These are phyloP conservation scores for Curvularia spicifera DNA, from an alignment of 2,329 filamentous ascomycete genomes.

Conservation along the genomic window DNA sequence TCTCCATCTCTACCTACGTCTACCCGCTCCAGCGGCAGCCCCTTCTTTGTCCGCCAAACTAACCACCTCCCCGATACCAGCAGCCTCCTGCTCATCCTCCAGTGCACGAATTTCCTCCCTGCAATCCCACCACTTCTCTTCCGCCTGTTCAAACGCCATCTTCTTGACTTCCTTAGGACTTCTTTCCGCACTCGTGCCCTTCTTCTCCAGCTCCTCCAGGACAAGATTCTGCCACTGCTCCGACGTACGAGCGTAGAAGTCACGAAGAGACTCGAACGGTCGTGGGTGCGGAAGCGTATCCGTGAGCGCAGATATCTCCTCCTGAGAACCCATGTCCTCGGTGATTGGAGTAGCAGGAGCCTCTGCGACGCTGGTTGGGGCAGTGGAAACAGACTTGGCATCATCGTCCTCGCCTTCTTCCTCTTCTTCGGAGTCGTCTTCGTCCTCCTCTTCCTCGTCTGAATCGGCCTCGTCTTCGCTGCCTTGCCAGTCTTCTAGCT, in stretches of 20 bases:
- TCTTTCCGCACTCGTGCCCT: constrained; percentile 64
- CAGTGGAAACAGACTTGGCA: constrained; percentile 58
- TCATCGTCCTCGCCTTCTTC: constrained; percentile 65
- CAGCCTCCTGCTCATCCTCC: constrained; percentile 95
- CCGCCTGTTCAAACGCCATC: constrained; percentile 85
- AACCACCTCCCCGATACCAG: constrained; percentile 93
- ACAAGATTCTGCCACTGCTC: constrained; percentile 90
- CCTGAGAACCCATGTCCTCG: constrained; percentile 55
- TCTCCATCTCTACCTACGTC: constrained; percentile 35
- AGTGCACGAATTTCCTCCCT: constrained; percentile 89
- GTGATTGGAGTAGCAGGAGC: constrained; percentile 22
- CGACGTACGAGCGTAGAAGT: constrained; percentile 89
- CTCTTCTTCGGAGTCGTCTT: constrained; percentile 51
- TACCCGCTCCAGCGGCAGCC: constrained; percentile 44
- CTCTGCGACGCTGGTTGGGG: constrained; percentile 56
- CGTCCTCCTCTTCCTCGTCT: constrained; percentile 57
- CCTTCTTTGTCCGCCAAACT: constrained; percentile 75
- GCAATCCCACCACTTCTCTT: constrained; percentile 99
- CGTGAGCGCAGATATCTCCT: constrained; percentile 62
- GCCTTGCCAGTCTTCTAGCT: constrained; percentile 82
- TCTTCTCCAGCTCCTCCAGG: constrained; percentile 73
- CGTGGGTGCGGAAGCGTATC: constrained; percentile 78
- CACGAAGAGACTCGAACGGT: constrained; percentile 87
- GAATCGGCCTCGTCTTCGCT: constrained; percentile 54
- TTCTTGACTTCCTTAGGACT: constrained; percentile 90